Conservation (phyloP, 2,329 filamentous ascomycete species). For the Fusarium pseudonygamai region DNA sequence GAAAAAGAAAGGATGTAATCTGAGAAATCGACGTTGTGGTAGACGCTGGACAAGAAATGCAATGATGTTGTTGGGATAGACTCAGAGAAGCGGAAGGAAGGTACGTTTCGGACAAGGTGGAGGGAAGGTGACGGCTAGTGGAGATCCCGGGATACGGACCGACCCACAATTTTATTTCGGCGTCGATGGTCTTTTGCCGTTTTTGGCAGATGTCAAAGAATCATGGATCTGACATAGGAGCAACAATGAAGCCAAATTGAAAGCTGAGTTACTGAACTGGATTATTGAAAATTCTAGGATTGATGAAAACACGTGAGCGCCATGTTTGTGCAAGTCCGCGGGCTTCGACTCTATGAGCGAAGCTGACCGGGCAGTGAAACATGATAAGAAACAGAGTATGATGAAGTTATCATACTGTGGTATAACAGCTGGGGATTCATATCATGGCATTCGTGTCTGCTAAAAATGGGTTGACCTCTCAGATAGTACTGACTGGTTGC, state of each 20-base stretch:
- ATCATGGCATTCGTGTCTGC: not conserved
- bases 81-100: not conserved
- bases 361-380: not conserved
- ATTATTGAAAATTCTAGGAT: not conserved
- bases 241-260: not conserved
- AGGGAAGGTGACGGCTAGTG: constrained; percentile 29
- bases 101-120: constrained; percentile 28
- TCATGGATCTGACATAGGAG: not conserved
- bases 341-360: not conserved
- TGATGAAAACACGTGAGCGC: not conserved
- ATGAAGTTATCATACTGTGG: not conserved
- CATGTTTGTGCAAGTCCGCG: not conserved
- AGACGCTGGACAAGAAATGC: not conserved
- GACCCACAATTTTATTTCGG: not conserved
- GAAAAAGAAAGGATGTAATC: not conserved
- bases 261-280: not conserved
- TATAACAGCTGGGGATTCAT: not conserved
- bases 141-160: constrained; percentile 20
- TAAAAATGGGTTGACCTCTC: not conserved
- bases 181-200: not conserved
- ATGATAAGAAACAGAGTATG: not conserved
- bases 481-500: not conserved
- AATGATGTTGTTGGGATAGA: not conserved
- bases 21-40: not conserved
- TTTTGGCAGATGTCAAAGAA: constrained; percentile 2